These are phyloP conservation scores for Leccinum proximum DNA, from an alignment of 1,284 basidiomycete genomes.

Conservation along the genomic window DNA sequence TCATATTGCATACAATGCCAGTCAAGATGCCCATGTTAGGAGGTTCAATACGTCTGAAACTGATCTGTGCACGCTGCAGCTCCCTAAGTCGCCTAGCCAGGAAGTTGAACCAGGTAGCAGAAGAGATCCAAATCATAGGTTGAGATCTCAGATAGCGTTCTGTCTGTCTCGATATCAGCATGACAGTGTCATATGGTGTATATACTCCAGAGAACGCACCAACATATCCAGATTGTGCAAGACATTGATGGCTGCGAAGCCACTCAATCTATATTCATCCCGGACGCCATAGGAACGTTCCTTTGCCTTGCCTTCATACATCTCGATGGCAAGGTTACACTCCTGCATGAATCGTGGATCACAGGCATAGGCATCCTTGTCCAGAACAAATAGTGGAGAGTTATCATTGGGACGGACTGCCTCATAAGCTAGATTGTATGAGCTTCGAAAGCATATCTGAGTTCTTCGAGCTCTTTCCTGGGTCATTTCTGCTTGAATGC, in stretches of 20 bases:
- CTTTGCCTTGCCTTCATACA: conserved; percentile 3
- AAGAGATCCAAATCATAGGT: background rate
- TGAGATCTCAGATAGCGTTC: background rate
- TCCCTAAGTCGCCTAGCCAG: background rate
- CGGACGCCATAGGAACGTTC: background rate
- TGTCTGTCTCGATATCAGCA: no score
- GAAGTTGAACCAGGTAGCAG: background rate
- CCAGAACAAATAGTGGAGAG: background rate
- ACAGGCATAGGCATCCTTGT: conserved; percentile 6
- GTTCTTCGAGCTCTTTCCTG: conserved; percentile 5
- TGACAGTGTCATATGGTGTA: background rate
- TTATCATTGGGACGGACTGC: conserved; percentile 10
- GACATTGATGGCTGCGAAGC: background rate
- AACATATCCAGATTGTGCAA: background rate
- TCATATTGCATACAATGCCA: background rate
- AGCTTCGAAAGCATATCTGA: conserved; percentile 10
- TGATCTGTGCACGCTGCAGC: background rate
- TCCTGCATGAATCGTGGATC: background rate
- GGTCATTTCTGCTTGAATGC: conserved; percentile 14
- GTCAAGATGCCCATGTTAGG: conserved; percentile 1
- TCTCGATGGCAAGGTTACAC: background rate
- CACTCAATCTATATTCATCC: conserved; percentile 2
- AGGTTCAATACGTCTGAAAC: background rate
- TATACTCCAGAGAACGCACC: background rate
- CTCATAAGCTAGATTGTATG: conserved; percentile 18